A percentile compares a stretch with the other conserved stretches of the same genome.
phyloP scores from a whole-genome alignment of 768 basidiomycete genomes.

The Psilocybe tampanensis region DNA sequence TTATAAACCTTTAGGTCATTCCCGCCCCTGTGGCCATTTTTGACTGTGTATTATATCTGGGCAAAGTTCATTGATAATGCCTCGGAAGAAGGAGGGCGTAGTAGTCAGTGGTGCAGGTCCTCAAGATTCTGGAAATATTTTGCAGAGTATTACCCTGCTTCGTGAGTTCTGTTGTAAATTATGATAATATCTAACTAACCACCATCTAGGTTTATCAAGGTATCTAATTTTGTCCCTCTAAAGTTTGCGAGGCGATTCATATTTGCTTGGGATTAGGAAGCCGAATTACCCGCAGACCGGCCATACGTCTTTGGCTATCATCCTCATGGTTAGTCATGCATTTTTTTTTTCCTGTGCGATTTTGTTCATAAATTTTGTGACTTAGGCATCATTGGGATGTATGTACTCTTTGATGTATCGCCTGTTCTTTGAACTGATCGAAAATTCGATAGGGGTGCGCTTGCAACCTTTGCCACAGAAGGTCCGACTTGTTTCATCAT shows the following conservation, averaged over 20 bases:
- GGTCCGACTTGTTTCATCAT: constrained; percentile 42
- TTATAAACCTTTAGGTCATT: constrained; percentile 60
- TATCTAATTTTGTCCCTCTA: constrained; percentile 17
- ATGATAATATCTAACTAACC: constrained; percentile 23
- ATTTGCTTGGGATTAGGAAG: constrained; percentile 56
- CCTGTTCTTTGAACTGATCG: neutral
- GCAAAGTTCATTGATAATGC: constrained; percentile 72
- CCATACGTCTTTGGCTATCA: constrained; percentile 99
- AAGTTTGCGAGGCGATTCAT: neutral
- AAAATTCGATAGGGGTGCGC: constrained; percentile 68
- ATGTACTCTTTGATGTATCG: constrained; percentile 29
- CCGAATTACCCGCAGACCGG: constrained; percentile 86
- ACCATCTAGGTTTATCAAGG: constrained; percentile 51
- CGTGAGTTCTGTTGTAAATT: constrained; percentile 52
- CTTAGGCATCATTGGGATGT: constrained; percentile 97
- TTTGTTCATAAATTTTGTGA: neutral
- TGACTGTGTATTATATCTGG: constrained; percentile 82
- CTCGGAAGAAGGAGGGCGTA: constrained; percentile 72
- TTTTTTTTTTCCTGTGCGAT: neutral
- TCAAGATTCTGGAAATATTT: constrained; percentile 84
- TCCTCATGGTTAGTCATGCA: constrained; percentile 76
- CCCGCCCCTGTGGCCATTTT: constrained; percentile 85
- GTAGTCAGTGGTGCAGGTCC: constrained; percentile 74
- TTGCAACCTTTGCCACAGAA: constrained; percentile 97
- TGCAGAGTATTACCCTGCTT: constrained; percentile 89